phyloP scores from a whole-genome alignment of 2,329 filamentous ascomycete species.

The Colletotrichum sp. region DNA sequence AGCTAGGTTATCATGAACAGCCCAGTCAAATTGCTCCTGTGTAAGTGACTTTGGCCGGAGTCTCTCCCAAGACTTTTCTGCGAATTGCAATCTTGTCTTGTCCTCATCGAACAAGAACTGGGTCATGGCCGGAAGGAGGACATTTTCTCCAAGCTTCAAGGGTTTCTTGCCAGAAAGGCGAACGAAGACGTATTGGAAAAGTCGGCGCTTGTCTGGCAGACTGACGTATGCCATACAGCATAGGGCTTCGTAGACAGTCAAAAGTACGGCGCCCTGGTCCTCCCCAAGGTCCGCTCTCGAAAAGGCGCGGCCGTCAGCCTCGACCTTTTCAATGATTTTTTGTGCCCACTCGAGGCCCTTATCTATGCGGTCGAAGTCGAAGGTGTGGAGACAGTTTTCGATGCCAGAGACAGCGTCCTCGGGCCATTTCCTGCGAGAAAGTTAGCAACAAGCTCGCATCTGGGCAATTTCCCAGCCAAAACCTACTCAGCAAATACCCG shows the following conservation, averaged over 20 bases:
- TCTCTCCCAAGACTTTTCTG: conserved; percentile 70
- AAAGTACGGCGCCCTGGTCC: conserved; percentile 64
- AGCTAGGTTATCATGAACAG: conserved; percentile 76
- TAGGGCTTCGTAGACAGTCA: conserved; percentile 86
- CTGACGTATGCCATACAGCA: conserved; percentile 82
- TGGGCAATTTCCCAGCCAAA: not conserved
- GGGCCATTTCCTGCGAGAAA: conserved; percentile 42
- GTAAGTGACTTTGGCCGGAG: conserved; percentile 67
- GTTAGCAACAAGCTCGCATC: conserved; percentile 24
- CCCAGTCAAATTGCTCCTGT: conserved; percentile 83
- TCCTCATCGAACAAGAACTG: conserved; percentile 83
- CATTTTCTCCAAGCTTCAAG: conserved; percentile 75
- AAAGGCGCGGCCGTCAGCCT: conserved; percentile 51
- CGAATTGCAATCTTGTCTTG: conserved; percentile 68
- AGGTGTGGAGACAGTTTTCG: conserved; percentile 59
- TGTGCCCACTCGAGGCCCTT: conserved; percentile 63
- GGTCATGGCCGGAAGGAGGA: conserved; percentile 82
- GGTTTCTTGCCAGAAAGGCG: conserved; percentile 79
- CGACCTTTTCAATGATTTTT: conserved; percentile 57
- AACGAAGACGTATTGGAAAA: conserved; percentile 85
- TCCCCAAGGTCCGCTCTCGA: conserved; percentile 51
- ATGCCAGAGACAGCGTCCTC: conserved; percentile 59
- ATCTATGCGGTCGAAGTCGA: conserved; percentile 68
- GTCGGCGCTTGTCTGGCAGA: conserved; percentile 51
- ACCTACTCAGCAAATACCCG: conserved; percentile 66